Evolutionary conservation across 495 filamentous ascomycete genomes (phyloP).

Genomic region (Daldinia vernicosa): DNA sequence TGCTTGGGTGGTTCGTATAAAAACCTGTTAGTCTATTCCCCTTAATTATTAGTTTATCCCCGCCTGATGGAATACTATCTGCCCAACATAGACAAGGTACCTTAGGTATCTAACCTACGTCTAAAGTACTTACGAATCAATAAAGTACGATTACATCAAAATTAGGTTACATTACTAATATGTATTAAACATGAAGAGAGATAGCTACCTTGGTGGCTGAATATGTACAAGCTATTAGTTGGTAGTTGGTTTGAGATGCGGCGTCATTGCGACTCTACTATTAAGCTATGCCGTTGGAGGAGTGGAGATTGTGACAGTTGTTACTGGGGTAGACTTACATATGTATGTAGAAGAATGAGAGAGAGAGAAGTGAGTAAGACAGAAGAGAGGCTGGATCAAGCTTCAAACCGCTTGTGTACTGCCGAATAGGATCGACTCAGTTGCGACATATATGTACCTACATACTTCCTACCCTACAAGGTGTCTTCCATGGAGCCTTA

Average conservation of each 20-base stretch:
- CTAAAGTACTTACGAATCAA: slow-evolving; percentile 13
- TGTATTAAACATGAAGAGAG: slow-evolving; percentile 18
- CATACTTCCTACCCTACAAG: background rate
- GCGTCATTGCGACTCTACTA: slow-evolving; percentile 25
- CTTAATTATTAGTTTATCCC: background rate
- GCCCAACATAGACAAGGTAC: background rate
- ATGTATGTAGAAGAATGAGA: background rate
- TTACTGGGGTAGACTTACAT: slow-evolving; percentile 6
- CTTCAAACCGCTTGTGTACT: background rate
- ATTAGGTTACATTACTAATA: slow-evolving; percentile 21
- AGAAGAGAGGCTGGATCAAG: slow-evolving; percentile 14
- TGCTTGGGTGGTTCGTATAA: background rate
- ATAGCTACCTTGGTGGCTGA: slow-evolving; percentile 14
- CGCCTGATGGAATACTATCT: background rate
- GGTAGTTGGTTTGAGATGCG: slow-evolving; percentile 27
- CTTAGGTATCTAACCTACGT: background rate
- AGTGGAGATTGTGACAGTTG: slow-evolving; percentile 21
- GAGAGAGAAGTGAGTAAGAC: background rate
- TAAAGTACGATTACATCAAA: slow-evolving; percentile 6
- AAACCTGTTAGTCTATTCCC: background rate
- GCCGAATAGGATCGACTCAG: slow-evolving; percentile 21
- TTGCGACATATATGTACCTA: slow-evolving; percentile 9
- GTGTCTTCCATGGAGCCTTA: slow-evolving; percentile 7
- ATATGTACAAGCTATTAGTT: slow-evolving; percentile 17
- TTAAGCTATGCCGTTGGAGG: slow-evolving; percentile 1